Evolutionary conservation across 2,329 filamentous ascomycete genomes (phyloP).

Genomic region (Cordyceps cicadae): DNA sequence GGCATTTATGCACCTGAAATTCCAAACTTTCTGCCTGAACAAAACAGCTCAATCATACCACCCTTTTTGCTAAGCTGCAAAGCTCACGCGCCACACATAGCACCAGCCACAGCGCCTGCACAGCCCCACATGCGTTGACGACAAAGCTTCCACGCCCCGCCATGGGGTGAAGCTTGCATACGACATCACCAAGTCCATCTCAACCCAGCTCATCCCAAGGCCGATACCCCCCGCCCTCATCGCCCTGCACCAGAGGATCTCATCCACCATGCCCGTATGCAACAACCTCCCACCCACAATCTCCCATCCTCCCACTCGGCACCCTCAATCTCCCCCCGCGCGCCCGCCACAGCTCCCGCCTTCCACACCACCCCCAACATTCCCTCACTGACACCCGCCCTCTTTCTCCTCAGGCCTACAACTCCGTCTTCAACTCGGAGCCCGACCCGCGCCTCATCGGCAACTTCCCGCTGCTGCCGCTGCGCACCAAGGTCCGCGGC

Average conservation of each 20-base stretch:
- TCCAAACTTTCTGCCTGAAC: not conserved
- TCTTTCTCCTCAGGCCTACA: slow-evolving; percentile 64
- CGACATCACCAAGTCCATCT: slow-evolving; percentile 4
- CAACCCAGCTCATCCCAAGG: not conserved
- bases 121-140: slow-evolving; percentile 8
- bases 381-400: not conserved
- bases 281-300: not conserved
- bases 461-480: slow-evolving; percentile 90
- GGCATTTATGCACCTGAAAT: not conserved
- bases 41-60: not conserved
- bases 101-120: not conserved
- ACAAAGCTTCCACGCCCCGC: slow-evolving; percentile 7
- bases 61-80: not conserved
- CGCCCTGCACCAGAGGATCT: slow-evolving; percentile 11
- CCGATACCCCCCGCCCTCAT: not conserved
- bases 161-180: slow-evolving; percentile 9
- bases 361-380: too few relatives aligned
- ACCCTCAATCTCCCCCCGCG: not conserved
- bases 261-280: slow-evolving; percentile 18
- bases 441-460: slow-evolving; percentile 60
- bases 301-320: not conserved
- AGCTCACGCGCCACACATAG: not conserved
- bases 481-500: slow-evolving; percentile 91
- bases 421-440: slow-evolving; percentile 90
- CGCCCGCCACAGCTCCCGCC: too few relatives aligned